Evolutionary conservation across 305 asterid species (phyloP).

Genomic region (Fraxinus floribunda): DNA sequence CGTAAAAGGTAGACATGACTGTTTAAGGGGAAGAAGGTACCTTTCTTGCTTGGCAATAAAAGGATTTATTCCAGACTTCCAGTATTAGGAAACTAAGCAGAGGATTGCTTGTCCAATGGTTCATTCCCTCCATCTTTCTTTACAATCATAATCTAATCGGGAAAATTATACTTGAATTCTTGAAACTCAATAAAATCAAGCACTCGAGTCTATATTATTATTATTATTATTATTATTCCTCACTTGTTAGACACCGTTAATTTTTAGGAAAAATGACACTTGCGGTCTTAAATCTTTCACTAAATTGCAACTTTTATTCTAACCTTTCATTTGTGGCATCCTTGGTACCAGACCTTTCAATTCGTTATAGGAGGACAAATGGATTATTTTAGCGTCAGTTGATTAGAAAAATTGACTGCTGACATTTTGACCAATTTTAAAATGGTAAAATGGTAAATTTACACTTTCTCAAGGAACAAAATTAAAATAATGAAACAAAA

Average conservation of each 20-base stretch:
- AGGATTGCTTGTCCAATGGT: constrained; percentile 44
- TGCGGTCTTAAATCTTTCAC: background rate
- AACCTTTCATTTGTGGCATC: background rate
- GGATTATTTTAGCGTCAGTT: background rate
- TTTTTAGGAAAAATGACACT: background rate
- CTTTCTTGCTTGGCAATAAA: constrained; percentile 45
- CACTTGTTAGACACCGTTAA: background rate
- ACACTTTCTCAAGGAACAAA: too few relatives aligned
- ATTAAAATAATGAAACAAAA: too few relatives aligned
- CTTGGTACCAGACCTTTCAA: background rate
- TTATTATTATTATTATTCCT: background rate
- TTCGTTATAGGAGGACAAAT: too few relatives aligned
- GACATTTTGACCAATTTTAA: background rate
- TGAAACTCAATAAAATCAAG: background rate
- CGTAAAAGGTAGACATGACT: background rate
- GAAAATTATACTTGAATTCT: background rate
- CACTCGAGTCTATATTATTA: background rate
- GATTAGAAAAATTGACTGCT: background rate
- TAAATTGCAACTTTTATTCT: background rate
- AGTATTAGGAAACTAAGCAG: constrained; percentile 31
- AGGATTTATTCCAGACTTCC: constrained; percentile 33
- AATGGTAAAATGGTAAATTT: too few relatives aligned
- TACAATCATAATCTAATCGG: background rate
- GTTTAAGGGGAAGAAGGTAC: constrained; percentile 27
- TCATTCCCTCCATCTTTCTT: constrained; percentile 13